Evolutionary conservation across 257 asterid species (phyloP).

Genomic region (Plantago elongata): DNA sequence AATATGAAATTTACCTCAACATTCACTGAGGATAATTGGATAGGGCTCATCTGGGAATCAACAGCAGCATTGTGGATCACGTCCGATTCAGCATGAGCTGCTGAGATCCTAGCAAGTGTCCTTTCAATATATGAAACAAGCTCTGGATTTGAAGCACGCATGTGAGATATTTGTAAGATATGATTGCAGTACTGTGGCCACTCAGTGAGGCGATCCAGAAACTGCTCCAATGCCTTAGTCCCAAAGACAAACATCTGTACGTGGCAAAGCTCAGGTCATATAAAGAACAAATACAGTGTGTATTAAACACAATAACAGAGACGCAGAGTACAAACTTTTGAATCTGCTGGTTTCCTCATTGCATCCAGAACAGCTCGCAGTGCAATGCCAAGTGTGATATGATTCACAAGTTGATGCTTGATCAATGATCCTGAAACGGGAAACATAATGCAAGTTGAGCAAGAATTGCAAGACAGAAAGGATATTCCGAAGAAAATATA

Average conservation of each 20-base stretch:
- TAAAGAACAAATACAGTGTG: neutral
- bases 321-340: conserved; percentile 48
- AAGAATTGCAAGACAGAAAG: neutral
- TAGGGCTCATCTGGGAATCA: conserved; percentile 50
- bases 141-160: conserved; percentile 69
- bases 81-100: conserved; percentile 65
- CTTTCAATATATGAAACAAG: conserved; percentile 67
- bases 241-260: conserved; percentile 94
- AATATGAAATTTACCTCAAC: conserved; percentile 49
- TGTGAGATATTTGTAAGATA: conserved; percentile 87
- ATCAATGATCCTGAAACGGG: conserved; percentile 71
- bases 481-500: neutral
- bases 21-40: conserved; percentile 40
- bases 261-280: conserved; percentile 19
- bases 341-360: conserved; percentile 85
- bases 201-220: conserved; percentile 85
- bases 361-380: conserved; percentile 92
- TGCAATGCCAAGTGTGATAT: conserved; percentile 89
- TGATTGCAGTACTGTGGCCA: conserved; percentile 99
- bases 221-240: conserved; percentile 85
- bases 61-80: conserved; percentile 37
- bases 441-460: conserved; percentile 13
- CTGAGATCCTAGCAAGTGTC: conserved; percentile 63
- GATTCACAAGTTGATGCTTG: conserved; percentile 92
- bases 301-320: neutral